Base-by-base conservation (phyloP, 176 grass and related monocot species). In the Luzula sylvatica region DNA sequence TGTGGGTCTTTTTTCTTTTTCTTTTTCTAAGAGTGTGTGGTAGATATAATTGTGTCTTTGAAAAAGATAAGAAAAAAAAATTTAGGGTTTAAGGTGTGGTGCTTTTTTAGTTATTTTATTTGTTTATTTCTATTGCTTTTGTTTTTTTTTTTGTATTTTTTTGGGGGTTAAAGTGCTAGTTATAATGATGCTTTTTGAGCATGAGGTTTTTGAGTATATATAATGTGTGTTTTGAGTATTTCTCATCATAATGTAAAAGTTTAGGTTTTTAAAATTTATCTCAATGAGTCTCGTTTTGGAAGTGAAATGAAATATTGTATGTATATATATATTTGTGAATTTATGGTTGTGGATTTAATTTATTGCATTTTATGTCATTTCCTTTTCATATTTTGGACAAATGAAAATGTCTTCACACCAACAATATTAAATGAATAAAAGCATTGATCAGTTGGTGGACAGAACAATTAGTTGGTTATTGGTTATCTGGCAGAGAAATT, bases 1-100 rank as follows among this genome's bases (percentile, higher is more conserved):
- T 61, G 43, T 66, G 77, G 72, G 72, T 72, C 66, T 65, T 65
- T 49, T 56, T 60, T 42, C 58, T 64, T 21, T 42, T 71, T 49
- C 46, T 65, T 28, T 18, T 49, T 21, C 47, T 56, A 20, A 20
- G 50, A 52, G 59, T 47, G 60, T 47, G 60, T 32, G 41, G 60
- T 48, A 64, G 15, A 29, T 28, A 27, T 46, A 11, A 26, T 47
- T 63, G 20, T 50, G 28, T 48, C 6, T 48, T 49, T 8, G 3
- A 59, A 19, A 61, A 45, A 38, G 16, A 38, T 0, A 18, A 20
- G 18, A 30, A 28, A 14, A 26, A 41, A 15, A 56, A 2, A 27
- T 16, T 17, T 63, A 49, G 24, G 59, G 14, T 48, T n/a, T 35
- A 30, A 32, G 59, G 45, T 64, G 53, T n/a, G n/a, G 35, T 43